Evolutionary conservation across 352 stramenopile genomes (phyloP), one percentile per base, ranked within the genome.

Genomic region (Pythium rhizo-oryzae): DNA sequence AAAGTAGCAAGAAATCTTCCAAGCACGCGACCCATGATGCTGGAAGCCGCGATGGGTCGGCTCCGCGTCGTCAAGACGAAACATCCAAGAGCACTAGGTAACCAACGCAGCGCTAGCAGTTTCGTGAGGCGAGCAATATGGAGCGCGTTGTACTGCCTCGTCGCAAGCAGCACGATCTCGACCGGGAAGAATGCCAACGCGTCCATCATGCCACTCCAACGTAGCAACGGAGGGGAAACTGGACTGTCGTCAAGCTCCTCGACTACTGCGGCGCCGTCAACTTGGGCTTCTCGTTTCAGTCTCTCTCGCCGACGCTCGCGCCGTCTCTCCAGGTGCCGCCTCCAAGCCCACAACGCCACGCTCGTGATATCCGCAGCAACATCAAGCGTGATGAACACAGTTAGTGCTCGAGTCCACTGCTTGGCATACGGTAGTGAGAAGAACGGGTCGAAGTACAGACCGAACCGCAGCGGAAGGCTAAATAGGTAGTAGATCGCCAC

Each of bases 371-470:
- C 70, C 4, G 59, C 57, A 18, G 76, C 25, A 0, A 56, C 69
- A 23, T 80, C 74, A 18, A 72, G 11, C 18, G 47, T 52, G 23
- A 66, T 61, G 21, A 80, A 70, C 7, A 72, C 44, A 8, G 59
- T 76, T 16, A 75, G 57, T 37, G 63, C 57, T 2, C 24, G 37
- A 2, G 56, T 70, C 72, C 67, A 78, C 12, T 44, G 19, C 11
- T 39, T 59, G 2, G 56, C 37, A 9, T 51, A 41, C 21, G n/a
- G 30, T 5, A 39, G 24, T 13, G 59, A 59, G 44, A 59, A 60
- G 24, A 69, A 74, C 56, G 74, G 74, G 59, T 80, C 62, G 39
- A 68, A 78, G 19, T 71, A 75, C 11, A 80, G 49, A 25, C 69
- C 74, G 15, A 80, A 4, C 12, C 74, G 74, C 19, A 78, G 59